Percentiles rank a stretch among this genome's conserved stretches.
phyloP scores from a whole-genome alignment of 2,329 filamentous ascomycete species.

The Pseudogymnoascus sp. region DNA sequence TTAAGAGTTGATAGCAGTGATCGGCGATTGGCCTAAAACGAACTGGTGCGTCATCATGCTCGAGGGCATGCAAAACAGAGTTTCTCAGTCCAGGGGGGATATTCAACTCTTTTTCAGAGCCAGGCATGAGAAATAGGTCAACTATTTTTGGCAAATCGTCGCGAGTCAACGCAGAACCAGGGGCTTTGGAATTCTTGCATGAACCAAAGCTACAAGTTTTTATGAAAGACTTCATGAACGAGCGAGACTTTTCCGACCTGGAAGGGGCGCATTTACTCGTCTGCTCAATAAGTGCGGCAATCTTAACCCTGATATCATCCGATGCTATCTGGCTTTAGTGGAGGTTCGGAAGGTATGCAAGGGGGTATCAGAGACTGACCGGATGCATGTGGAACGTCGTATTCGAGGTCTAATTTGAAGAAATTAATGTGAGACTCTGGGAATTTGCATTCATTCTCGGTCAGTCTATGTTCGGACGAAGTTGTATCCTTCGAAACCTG shows the following conservation, averaged over 20 bases:
- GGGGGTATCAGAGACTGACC: not conserved
- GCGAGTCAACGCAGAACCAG: not conserved
- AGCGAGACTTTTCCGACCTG: not conserved
- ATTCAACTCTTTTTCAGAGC: constrained; percentile 39
- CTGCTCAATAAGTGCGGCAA: not conserved
- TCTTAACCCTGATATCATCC: not conserved
- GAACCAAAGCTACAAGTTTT: not conserved
- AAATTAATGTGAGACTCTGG: not conserved
- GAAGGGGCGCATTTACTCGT: not conserved
- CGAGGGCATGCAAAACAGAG: constrained; percentile 31
- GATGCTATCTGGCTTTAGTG: not conserved
- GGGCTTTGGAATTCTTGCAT: not conserved
- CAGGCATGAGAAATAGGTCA: constrained; percentile 34
- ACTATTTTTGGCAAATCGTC: constrained; percentile 35
- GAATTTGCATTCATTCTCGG: not conserved
- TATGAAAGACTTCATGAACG: not conserved
- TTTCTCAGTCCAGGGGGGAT: constrained; percentile 36
- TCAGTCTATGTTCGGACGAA: not conserved
- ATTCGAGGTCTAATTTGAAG: not conserved
- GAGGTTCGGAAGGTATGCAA: not conserved
- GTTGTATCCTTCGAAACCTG: not conserved
- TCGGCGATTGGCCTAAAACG: constrained; percentile 36
- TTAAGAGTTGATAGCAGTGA: constrained; percentile 38
- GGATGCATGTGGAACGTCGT: not conserved
- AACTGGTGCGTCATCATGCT: constrained; percentile 31